Conservation (phyloP, 2,329 filamentous ascomycete genomes). For the Pseudogymnoascus sp. region DNA sequence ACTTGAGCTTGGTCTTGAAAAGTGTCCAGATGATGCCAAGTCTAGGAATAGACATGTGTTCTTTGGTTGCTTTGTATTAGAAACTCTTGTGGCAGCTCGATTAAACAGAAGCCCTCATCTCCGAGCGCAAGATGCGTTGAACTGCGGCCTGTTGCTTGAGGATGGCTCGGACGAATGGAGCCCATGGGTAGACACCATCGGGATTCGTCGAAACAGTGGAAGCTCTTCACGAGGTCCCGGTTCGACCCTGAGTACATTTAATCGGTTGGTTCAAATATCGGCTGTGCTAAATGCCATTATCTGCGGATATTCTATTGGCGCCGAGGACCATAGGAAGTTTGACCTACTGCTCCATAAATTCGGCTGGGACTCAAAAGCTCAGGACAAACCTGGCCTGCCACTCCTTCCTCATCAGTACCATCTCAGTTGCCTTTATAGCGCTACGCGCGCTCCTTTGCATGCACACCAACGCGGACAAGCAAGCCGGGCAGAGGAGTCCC, state of each 20-base stretch:
- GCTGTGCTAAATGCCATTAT: constrained; percentile 24
- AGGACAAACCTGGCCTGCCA: neutral
- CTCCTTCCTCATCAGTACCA: constrained; percentile 27
- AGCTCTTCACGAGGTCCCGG: constrained; percentile 23
- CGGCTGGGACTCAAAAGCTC: neutral
- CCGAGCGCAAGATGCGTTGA: constrained; percentile 34
- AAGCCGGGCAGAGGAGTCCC: neutral
- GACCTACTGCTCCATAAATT: neutral
- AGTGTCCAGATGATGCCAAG: constrained; percentile 14
- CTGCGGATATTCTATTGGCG: constrained; percentile 12
- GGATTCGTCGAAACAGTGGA: constrained; percentile 26
- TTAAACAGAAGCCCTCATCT: constrained; percentile 44
- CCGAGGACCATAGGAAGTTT: constrained; percentile 9
- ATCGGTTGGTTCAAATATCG: constrained; percentile 26
- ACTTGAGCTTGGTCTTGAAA: constrained; percentile 34
- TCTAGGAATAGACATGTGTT: constrained; percentile 34
- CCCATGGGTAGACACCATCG: constrained; percentile 51
- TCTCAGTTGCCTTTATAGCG: constrained; percentile 23
- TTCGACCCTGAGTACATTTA: constrained; percentile 28
- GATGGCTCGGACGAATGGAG: constrained; percentile 68
- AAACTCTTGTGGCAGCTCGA: constrained; percentile 46
- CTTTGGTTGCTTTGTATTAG: constrained; percentile 54
- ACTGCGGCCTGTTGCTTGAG: constrained; percentile 44
- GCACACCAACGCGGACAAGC: neutral
- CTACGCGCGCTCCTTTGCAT: constrained; percentile 15